Evolutionary conservation across 1,284 basidiomycete genomes (phyloP).

Genomic region (Ceratobasidium theobromae): DNA sequence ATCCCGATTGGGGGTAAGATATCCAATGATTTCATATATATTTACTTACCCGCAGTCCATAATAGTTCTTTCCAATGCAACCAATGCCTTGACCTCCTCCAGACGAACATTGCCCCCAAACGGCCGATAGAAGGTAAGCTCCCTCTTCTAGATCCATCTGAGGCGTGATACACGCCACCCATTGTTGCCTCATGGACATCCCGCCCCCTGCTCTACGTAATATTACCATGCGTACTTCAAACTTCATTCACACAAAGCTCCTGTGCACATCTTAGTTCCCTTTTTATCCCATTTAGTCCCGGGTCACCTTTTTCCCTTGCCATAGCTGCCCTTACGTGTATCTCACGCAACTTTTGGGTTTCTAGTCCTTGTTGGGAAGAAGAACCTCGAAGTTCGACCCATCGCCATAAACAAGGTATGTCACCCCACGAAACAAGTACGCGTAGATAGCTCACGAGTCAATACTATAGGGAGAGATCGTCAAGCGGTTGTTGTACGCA

Average conservation of each 20-base stretch:
- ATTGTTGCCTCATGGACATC: background rate
- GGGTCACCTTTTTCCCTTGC: background rate
- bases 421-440: background rate
- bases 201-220: conserved; percentile 38
- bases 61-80: conserved; percentile 86
- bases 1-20: conserved; percentile 93
- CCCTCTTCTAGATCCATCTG: background rate
- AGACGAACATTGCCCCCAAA: conserved; percentile 87
- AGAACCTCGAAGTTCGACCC: conserved; percentile 96
- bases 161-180: background rate
- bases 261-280: background rate
- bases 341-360: conserved; percentile 2
- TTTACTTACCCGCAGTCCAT: conserved; percentile 34
- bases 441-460: conserved; percentile 1
- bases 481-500: conserved; percentile 88
- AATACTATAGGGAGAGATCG: conserved; percentile 78
- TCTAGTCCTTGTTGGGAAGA: conserved; percentile 89
- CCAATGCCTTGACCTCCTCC: conserved; percentile 94
- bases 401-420: conserved; percentile 87
- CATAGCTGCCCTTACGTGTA: background rate
- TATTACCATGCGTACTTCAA: too few species aligned
- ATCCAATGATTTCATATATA: background rate
- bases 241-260: too few species aligned
- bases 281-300: background rate
- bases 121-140: conserved; percentile 80